Evolutionary conservation across 2,329 filamentous ascomycete species (phyloP).

Genomic region (Paracorniculantispora psalliotae): DNA sequence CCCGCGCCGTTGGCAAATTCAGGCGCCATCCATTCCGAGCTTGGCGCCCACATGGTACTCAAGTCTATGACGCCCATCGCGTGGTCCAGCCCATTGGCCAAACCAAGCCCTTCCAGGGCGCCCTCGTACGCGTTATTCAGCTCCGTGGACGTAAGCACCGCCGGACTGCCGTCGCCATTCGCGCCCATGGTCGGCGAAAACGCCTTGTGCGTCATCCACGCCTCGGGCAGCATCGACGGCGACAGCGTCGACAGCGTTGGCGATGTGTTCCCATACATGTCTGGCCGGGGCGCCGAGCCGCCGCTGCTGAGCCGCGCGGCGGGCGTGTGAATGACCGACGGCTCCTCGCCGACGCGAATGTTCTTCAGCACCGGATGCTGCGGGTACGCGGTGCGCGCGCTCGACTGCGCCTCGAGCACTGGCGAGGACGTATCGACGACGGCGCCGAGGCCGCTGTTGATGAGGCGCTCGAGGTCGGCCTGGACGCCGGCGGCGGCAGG

Average conservation of each 20-base stretch:
- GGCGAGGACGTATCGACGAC: slow-evolving; percentile 10
- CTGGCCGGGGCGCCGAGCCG: slow-evolving; percentile 20
- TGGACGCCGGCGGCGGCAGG: slow-evolving; percentile 44
- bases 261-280: slow-evolving; percentile 15
- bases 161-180: not conserved
- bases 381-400: slow-evolving; percentile 7
- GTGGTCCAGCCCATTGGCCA: slow-evolving; percentile 39
- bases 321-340: slow-evolving; percentile 13
- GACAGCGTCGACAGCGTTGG: slow-evolving; percentile 14
- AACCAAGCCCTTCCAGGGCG: slow-evolving; percentile 41
- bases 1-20: slow-evolving; percentile 30
- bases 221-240: slow-evolving; percentile 15
- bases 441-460: slow-evolving; percentile 38
- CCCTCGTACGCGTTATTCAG: slow-evolving; percentile 49
- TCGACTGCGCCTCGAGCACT: slow-evolving; percentile 13
- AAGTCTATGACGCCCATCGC: slow-evolving; percentile 37
- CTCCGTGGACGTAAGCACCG: slow-evolving; percentile 21
- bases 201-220: slow-evolving; percentile 9
- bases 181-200: slow-evolving; percentile 16
- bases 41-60: slow-evolving; percentile 30
- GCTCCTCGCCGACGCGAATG: slow-evolving; percentile 15
- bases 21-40: slow-evolving; percentile 27
- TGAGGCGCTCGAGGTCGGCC: slow-evolving; percentile 47
- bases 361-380: slow-evolving; percentile 12
- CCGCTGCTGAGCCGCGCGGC: not conserved